A percentile compares a stretch with the other conserved stretches of the same genome.
These are phyloP conservation scores for Pseudomonodictys pantanalensis DNA, from an alignment of 495 filamentous ascomycete genomes.

Conservation along the genomic window DNA sequence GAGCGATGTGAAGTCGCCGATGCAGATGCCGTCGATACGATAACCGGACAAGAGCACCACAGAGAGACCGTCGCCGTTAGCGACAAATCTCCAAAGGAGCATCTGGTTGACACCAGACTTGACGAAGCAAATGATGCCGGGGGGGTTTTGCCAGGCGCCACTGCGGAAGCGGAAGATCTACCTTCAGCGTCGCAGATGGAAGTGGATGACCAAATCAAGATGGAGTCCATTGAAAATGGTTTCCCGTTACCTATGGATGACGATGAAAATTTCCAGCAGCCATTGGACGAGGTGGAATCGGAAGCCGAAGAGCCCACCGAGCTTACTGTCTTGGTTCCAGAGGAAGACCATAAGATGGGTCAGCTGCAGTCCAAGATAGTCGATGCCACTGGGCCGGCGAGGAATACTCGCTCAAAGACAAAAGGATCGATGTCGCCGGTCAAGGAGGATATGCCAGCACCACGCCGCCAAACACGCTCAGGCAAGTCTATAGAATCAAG, in stretches of 20 bases:
- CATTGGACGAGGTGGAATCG: conserved; percentile 4
- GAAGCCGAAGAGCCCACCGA: conserved; percentile 3
- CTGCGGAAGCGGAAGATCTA: no score
- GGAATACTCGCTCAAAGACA: conserved; percentile 32
- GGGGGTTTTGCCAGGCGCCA: no score
- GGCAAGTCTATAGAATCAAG: conserved; percentile 1
- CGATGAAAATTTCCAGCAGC: background rate
- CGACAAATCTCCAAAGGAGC: no score
- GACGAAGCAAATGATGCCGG: no score
- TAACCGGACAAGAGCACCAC: no score
- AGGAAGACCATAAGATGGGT: conserved; percentile 14
- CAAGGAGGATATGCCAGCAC: conserved; percentile 3
- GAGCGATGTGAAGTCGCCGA: no score
- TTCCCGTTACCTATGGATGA: background rate
- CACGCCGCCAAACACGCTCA: background rate
- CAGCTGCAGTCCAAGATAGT: conserved; percentile 8
- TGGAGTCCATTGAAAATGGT: conserved; percentile 25
- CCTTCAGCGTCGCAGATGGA: background rate
- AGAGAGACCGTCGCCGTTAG: no score
- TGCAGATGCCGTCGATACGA: no score
- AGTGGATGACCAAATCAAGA: conserved; percentile 10
- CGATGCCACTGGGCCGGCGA: conserved; percentile 17
- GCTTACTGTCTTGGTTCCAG: conserved; percentile 12
- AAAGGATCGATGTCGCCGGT: conserved; percentile 14
- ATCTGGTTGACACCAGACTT: no score